Evolutionary conservation across 2,329 filamentous ascomycete genomes (phyloP).

Genomic region (Tolypocladium ophioglossoides): DNA sequence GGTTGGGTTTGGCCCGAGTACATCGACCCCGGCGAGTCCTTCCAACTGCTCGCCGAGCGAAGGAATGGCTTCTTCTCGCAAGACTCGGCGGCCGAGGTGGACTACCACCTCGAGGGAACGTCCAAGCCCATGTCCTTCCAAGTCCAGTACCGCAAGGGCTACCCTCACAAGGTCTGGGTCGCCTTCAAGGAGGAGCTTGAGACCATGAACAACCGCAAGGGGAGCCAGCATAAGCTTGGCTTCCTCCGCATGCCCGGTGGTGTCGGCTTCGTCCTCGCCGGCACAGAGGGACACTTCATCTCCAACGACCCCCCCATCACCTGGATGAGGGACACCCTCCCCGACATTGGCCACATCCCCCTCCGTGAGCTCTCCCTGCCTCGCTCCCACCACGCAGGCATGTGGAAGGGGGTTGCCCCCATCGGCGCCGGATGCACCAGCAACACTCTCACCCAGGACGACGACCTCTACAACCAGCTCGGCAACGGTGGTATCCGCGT

Average conservation of each 20-base stretch:
- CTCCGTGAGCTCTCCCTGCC: slow-evolving; percentile 20
- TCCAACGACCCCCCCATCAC: slow-evolving; percentile 11
- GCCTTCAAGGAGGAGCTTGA: slow-evolving; percentile 13
- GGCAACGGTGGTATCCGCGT: slow-evolving; percentile 16
- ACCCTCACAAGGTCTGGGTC: slow-evolving; percentile 4
- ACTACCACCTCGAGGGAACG: slow-evolving; percentile 17
- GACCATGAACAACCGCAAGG: slow-evolving; percentile 8
- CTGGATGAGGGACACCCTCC: slow-evolving; percentile 20
- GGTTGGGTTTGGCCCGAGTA: slow-evolving; percentile 14
- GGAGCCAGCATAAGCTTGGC: slow-evolving; percentile 8
- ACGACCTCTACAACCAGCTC: slow-evolving; percentile 14
- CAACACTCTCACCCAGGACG: slow-evolving; percentile 16
- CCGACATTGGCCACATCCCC: slow-evolving; percentile 13
- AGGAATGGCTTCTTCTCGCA: background rate
- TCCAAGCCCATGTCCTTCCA: slow-evolving; percentile 14
- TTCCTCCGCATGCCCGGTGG: slow-evolving; percentile 8
- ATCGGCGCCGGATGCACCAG: slow-evolving; percentile 3
- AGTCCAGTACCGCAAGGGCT: slow-evolving; percentile 10
- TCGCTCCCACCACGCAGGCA: slow-evolving; percentile 19
- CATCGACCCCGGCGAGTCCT: slow-evolving; percentile 15
- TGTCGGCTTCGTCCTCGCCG: slow-evolving; percentile 17
- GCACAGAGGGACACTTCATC: slow-evolving; percentile 18
- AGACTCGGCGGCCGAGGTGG: slow-evolving; percentile 17
- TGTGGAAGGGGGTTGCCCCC: slow-evolving; percentile 7
- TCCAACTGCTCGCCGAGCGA: slow-evolving; percentile 2